A percentile compares a stretch with the other conserved stretches of the same genome.
These are phyloP conservation scores for Plantago elongata DNA, from an alignment of 257 asterid species.

Conservation along the genomic window DNA sequence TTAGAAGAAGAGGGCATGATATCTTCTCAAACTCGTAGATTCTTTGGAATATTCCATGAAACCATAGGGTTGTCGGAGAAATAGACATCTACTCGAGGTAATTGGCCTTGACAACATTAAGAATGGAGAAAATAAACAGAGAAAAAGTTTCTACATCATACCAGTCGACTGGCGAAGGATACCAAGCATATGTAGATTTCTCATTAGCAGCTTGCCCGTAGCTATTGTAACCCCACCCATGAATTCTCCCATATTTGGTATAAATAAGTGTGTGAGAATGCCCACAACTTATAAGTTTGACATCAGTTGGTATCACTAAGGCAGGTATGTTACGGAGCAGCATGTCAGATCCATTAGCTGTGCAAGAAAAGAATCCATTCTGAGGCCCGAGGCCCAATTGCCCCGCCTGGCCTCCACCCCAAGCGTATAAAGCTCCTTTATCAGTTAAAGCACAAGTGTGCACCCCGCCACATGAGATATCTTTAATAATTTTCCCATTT, in stretches of 20 bases:
- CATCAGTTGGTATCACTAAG: slow-evolving; percentile 69
- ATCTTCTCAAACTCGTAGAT: neutral
- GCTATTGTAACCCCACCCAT: slow-evolving; percentile 96
- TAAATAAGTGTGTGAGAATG: slow-evolving; percentile 89
- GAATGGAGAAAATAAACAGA: no score
- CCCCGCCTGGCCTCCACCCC: slow-evolving; percentile 96
- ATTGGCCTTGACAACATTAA: no score
- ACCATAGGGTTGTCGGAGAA: neutral
- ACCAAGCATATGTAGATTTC: slow-evolving; percentile 91
- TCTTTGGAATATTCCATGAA: neutral
- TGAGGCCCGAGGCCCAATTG: slow-evolving; percentile 94
- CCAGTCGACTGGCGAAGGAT: slow-evolving; percentile 98
- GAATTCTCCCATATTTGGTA: slow-evolving; percentile 83
- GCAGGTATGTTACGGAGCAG: slow-evolving; percentile 86
- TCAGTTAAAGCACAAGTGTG: slow-evolving; percentile 86
- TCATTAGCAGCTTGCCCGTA: slow-evolving; percentile 97
- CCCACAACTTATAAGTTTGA: slow-evolving; percentile 76
- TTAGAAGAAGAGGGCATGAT: neutral
- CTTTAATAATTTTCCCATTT: slow-evolving; percentile 53
- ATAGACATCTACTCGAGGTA: neutral
- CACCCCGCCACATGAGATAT: slow-evolving; percentile 86
- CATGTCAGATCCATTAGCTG: slow-evolving; percentile 46
- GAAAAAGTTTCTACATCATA: slow-evolving; percentile 25
- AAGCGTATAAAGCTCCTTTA: slow-evolving; percentile 82
- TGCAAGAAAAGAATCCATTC: slow-evolving; percentile 58